Base-by-base conservation (phyloP, 306 rosid species). In the Psophocarpus tetragonolobus region DNA sequence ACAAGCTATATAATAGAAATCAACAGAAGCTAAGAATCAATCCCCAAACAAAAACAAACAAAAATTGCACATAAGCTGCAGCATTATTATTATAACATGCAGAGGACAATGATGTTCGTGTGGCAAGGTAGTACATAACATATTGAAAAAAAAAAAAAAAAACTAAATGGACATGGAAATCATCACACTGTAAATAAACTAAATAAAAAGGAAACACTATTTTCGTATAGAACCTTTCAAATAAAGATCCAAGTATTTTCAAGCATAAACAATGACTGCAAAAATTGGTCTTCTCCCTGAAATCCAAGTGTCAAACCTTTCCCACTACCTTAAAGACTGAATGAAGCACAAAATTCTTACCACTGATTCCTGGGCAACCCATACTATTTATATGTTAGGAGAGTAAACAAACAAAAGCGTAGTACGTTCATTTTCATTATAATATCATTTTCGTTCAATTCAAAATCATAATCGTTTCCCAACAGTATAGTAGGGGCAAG, bases 371-470 rank as follows among this genome's bases (percentile, higher is more conserved):
- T 8, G 27, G 45, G 69, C 7, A 63, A 2, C 14, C 27, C 45
- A 32, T 69, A 41, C 36, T 67, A 39, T 24, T 67, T 67, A 41
- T 67, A 67, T 12, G 54, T 67, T 14, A 14, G 23, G 57, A 42
- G 51, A 6, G 14, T 42, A 13, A 24, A 30, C 38, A 24, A 68
- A 68, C 23, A 68, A 23, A 41, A 26, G 15, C 15, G 38, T 26
- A 42, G 23, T 51, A 35, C 9, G 4, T 7, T 20, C 50, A 20
- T 14, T 29, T 23, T 68, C 39, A 42, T 24, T 3, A 35, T 36
- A 57, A 11, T 45, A 38, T 15, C 17, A 73, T 42, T 38, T 39
- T 73, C 54, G 20, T 57, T 73, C 57, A 73, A 41, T 41, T 73
- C 68, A 73, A 73, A 58, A n/a, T 24, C 63, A 48, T 30, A 50